Evolutionary conservation across 371 early-diverging fungal genomes (phyloP), one percentile per base, ranked within the genome.

Genomic region (Rhizopus microsporus): DNA sequence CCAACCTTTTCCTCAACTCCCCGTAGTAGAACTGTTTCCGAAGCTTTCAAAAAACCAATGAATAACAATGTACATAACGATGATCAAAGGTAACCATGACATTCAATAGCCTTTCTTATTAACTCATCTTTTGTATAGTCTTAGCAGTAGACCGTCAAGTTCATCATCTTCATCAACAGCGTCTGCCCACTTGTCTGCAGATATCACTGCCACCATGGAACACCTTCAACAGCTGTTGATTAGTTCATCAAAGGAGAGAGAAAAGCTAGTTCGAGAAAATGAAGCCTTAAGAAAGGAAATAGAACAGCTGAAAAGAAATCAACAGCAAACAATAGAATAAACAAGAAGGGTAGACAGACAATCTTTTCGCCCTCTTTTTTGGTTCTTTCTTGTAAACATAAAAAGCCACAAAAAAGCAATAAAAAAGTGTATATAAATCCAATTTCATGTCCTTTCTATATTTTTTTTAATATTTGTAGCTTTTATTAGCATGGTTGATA

Each of bases 151-250:
- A 32, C 10, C 15, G 16, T 16, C 44, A 3, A 31, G 12, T 47
- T n/a, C 53, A n/a, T 38, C 39, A 39, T 15, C 4, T 12, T 42
- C 49, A 16, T 29, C 17, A 3, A 8, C 31, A 23, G 23, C 23
- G 1, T 23, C 23, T 23, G 23, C 23, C 23, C 23, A 38, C 4
- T 33, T 67, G 16, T 42, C 47, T 3, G 39, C 34, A 29, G 68
- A 68, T 34, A 60, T 68, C 3, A 40, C 47, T 23, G 10, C 46
- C 1, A 68, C 63, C 2, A 57, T 63, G n/a, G 68, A 68, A 34
- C 63, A 63, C 38, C 54, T 68, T 7, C 68, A 68, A 13, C 61
- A 63, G 4, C 29, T 68, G 1, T 33, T 68, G 23, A 8, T 63
- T 3, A 9, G 13, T 3, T 60, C 68, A 15, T 54, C 42, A 12